Base-by-base conservation (phyloP, 2,329 filamentous ascomycete species). In the Onygenales sp. region DNA sequence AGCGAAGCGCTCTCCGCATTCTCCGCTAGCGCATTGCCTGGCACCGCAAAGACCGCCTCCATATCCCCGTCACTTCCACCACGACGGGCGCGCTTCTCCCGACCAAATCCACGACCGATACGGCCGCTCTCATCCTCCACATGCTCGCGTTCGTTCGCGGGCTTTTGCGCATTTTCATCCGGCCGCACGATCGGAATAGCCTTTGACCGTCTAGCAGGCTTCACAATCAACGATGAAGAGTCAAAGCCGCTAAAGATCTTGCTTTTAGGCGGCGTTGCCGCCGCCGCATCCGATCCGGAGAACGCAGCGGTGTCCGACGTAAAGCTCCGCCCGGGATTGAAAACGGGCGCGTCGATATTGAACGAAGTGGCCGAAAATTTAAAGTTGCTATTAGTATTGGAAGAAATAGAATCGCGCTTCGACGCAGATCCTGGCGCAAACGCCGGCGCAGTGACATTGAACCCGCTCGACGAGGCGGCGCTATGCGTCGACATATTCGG, bases 121-220 rank as follows among this genome's bases (percentile, higher is more conserved):
- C 84, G 77, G 2, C 79, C 75, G 56, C 83, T 81, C 54, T 86
- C 77, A 8, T 69, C 63, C 17, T 72, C 64, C 53, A 64, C 62
- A 45, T 67, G 65, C 32, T 65, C 62, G 48, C 69, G 65, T 2
- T 67, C 69, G 14, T 14, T 31, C n/a, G 17, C 21, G 13, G 42
- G 32, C 6, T 52, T 46, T 14, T 46, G 31, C 31, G 9, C 36
- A 54, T 58, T 70, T 61, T 75, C 83, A 54, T 82, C 76, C 1
- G 87, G 87, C 40, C 77, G 78, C 8, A 92, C 71, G 57, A 95
- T 94, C 0, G 90, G 87, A 52, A 95, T 80, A 8, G 89, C 89
- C 71, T 93, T 96, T 4, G 85, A 88, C 61, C 82, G 83, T 70
- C 87, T 89, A 0, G 72, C 67, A 6, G 84, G 79, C 62, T 86